Conservation (phyloP, 208 protist species). For the Leishmania tarentolae region DNA sequence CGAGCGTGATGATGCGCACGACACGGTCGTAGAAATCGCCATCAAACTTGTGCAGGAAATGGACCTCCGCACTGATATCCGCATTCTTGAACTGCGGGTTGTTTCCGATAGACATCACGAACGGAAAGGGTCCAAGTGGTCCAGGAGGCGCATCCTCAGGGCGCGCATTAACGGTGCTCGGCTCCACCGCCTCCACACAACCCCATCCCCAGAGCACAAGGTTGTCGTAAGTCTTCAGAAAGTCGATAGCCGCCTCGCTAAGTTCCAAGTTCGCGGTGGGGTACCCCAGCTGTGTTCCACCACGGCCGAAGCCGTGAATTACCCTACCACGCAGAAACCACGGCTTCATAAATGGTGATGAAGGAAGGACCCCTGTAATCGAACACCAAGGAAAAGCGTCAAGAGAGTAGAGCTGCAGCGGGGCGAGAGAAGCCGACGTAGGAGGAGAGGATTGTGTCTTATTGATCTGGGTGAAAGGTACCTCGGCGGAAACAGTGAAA, state of each 20-base stretch:
- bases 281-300: constrained; percentile 86
- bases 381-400: neutral
- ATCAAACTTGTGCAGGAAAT: constrained; percentile 88
- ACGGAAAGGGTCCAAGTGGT: constrained; percentile 52
- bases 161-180: neutral
- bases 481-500: neutral
- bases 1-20: constrained; percentile 71
- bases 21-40: constrained; percentile 89
- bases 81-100: constrained; percentile 90
- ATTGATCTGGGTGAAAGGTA: neutral
- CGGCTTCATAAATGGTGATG: constrained; percentile 23
- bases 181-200: constrained; percentile 39
- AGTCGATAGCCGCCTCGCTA: constrained; percentile 33
- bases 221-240: constrained; percentile 62
- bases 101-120: constrained; percentile 89
- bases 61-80: constrained; percentile 77
- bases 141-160: neutral
- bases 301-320: constrained; percentile 84
- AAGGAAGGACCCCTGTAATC: too few relatives aligned
- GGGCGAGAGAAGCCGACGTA: too few relatives aligned
- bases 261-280: constrained; percentile 89
- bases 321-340: constrained; percentile 80
- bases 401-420: neutral
- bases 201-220: constrained; percentile 87
- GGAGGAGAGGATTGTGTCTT: neutral